Base-by-base conservation (phyloP, 768 basidiomycete species). In the Dioszegia hungarica region DNA sequence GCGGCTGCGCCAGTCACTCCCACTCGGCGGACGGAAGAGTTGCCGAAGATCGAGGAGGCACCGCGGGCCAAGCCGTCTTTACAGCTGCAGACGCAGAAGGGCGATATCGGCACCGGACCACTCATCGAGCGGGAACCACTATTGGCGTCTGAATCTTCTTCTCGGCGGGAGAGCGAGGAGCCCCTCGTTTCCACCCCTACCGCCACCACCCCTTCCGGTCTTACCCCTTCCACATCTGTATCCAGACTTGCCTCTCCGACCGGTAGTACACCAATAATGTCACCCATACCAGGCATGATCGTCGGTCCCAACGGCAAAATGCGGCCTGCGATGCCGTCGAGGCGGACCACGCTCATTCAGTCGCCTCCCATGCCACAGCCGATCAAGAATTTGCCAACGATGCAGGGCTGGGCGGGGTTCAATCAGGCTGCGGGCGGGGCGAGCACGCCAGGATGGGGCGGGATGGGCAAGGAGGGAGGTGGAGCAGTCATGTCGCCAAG, bases 341-440 rank as follows among this genome's bases (percentile, higher is more conserved):
- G 70, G 0, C 56, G 67, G 37, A 62, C 68, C 14, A 72, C 67
- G 19, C 60, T 73, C 33, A 65, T 75, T 19, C 63, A 64, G 14
- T 68, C 67, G 12, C 72, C 75, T 12, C 75, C 75, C 0, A 66
- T 72, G 63, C 75, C 75, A 15, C 69, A 61, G 25, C 75, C 73
- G 0, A 76, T 76, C 52, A 72, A 74, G 55, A 76, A 76, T 41
- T 57, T 76, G n/a, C 75, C 75, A 2, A 74, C 75, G 0, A 34
- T 76, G n/a, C 48, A 50, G 12, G 64, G 66, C 5, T 63, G 60
- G 62, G 49, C 67, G 1, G 67, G 62, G 4, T 67, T 60, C 61
- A 54, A 62, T 20, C 57, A 54, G 25, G 37, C 44, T 20, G 2
- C 51, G 2, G 53, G 61, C 12, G 64, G 57, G 3, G 33, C 53